Base-by-base conservation (phyloP, 106 monocot genomes). In the Allium fistulosum region DNA sequence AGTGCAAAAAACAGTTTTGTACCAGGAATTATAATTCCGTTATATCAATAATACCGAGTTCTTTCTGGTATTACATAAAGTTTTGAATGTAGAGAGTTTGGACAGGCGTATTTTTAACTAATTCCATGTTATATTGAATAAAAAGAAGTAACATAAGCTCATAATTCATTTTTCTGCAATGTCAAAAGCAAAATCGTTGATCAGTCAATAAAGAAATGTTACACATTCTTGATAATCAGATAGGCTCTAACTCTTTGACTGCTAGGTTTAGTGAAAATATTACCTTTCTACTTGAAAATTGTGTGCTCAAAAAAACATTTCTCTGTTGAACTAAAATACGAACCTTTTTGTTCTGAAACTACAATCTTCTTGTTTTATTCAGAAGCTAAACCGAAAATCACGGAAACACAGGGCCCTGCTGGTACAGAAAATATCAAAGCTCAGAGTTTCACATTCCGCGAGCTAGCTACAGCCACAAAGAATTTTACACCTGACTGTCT, bases 391-490 rank as follows among this genome's bases (percentile, higher is more conserved):
- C 11, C 11, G 6, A 59, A 59, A 9, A 18, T 9, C 59, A 8
- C 18, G 22, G 17, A 64, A 8, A 48, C 66, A 22, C 10, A 49
- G 50, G 16, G 51, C 10, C 8, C 51, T 26, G 51, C 49, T n/a
- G 10, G 37, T 12, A 57, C 26, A 45, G 71, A 51, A 50, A 71
- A 61, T 51, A 71, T 71, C 51, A 9, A 45, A 51, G 18, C 71
- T 15, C 59, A 71, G 50, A 50, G 14, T 1, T 71, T 61, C 50
- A 71, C 71, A 27, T 71, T 71, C 71, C 71, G 71, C 27, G 71
- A 71, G 22, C 60, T 71, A 50, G 72, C 72, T n/a, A 49, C 63
- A 11, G 72, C 72, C 12, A 73, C 72, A 51, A 73, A 73, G 11
- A 53, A 73, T 22, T 73, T 73, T 18, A 18, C 51, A 48, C 72